phyloP scores from a whole-genome alignment of 23 red algal species.

The Gracilaria vermiculophylla region DNA sequence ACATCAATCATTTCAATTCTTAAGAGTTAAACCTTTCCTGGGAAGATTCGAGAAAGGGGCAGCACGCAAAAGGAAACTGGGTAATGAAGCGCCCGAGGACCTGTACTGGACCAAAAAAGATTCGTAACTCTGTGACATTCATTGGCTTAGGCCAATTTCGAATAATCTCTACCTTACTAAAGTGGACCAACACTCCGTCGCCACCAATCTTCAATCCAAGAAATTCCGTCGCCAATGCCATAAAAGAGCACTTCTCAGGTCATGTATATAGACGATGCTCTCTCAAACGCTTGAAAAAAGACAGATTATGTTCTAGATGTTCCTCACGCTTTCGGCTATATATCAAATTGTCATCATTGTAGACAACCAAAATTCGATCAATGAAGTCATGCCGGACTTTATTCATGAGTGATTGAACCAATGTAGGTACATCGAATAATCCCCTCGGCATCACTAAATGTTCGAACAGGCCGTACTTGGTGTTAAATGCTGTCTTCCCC shows the following conservation, averaged over 20 bases:
- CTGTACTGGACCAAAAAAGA: neutral
- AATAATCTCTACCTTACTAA: constrained; percentile 15
- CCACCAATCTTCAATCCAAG: neutral
- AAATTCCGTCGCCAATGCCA: neutral
- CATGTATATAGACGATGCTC: neutral
- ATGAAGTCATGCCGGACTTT: neutral
- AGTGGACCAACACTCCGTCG: neutral
- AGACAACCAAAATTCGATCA: neutral
- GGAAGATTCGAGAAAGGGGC: neutral
- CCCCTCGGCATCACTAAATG: constrained; percentile 28
- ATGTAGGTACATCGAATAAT: neutral
- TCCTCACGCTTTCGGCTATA: neutral
- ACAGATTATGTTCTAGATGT: neutral
- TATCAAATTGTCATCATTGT: constrained; percentile 25
- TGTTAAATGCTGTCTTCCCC: constrained; percentile 25
- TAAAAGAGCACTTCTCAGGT: constrained; percentile 35
- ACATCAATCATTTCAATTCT: neutral
- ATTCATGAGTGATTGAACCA: constrained; percentile 30
- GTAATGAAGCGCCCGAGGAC: neutral
- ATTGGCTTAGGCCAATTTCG: neutral
- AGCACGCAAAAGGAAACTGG: neutral
- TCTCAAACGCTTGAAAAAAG: neutral
- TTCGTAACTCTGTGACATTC: neutral
- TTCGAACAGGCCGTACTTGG: constrained; percentile 37
- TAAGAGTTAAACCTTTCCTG: neutral